phyloP scores from a whole-genome alignment of 1,284 basidiomycete species.

The Puccinia horiana region DNA sequence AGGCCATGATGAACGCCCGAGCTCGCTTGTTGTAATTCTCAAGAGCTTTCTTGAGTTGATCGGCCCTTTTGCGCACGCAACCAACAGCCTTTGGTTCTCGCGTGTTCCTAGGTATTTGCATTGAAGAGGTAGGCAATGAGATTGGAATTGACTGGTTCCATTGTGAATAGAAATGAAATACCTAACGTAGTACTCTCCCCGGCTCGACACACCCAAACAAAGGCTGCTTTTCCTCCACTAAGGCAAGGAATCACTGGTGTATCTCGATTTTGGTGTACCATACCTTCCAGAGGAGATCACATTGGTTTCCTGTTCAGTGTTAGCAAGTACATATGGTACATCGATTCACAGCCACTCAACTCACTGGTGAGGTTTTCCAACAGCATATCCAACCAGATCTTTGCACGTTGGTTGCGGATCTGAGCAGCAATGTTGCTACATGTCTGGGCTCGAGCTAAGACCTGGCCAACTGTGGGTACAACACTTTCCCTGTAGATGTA shows the following conservation, averaged over 20 bases:
- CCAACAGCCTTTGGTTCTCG: background rate
- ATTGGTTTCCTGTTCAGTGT: background rate
- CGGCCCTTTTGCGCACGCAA: background rate
- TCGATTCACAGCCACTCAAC: background rate
- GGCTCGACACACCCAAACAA: background rate
- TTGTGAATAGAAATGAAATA: background rate
- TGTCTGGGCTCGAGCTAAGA: background rate
- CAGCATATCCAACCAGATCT: background rate
- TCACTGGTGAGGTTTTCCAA: background rate
- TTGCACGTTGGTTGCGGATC: background rate
- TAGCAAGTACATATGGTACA: background rate
- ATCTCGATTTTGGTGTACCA: constrained; percentile 14
- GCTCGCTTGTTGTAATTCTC: background rate
- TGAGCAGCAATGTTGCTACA: background rate
- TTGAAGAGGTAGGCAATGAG: no score
- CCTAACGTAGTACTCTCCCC: background rate
- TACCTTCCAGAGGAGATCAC: background rate
- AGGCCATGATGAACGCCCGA: background rate
- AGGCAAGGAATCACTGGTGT: constrained; percentile 7
- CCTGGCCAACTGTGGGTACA: background rate
- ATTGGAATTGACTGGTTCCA: background rate
- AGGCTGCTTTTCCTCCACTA: constrained; percentile 26
- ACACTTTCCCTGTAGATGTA: background rate
- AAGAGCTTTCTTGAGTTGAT: background rate
- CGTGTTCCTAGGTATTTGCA: background rate